Percentiles rank a stretch among this genome's conserved stretches.
These are phyloP conservation scores for Colletotrichum sp. DNA, from an alignment of 2,329 filamentous ascomycete species.

Conservation along the genomic window DNA sequence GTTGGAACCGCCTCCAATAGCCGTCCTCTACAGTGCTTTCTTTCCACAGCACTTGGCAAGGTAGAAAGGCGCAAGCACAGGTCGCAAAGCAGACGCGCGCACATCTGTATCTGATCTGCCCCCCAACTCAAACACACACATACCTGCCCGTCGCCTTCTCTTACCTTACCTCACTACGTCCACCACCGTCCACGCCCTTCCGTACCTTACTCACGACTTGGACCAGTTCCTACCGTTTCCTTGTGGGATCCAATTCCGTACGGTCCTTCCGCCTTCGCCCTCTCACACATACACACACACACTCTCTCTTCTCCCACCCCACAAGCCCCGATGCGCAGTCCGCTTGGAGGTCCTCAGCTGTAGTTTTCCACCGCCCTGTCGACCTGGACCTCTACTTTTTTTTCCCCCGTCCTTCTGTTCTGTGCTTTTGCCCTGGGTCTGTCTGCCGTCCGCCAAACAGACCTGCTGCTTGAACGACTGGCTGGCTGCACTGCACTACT, in stretches of 20 bases:
- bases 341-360: conserved; percentile 10
- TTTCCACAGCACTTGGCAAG: not conserved
- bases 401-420: not conserved
- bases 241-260: not conserved
- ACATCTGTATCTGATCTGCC: conserved; percentile 4
- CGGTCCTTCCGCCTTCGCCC: conserved; percentile 2
- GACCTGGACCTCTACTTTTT: not conserved
- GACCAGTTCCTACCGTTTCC: not conserved
- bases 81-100: conserved; percentile 2
- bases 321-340: conserved; percentile 16
- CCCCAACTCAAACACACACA: conserved; percentile 5
- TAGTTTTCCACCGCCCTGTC: conserved; percentile 12
- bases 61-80: not conserved
- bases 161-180: not conserved
- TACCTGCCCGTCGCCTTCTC: not conserved
- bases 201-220: not conserved
- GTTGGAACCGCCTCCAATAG: not conserved
- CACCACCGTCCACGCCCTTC: not conserved
- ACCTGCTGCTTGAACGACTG: not conserved
- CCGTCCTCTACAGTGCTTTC: not conserved
- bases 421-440: conserved; percentile 2
- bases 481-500: conserved; percentile 1
- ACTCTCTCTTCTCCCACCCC: conserved; percentile 9
- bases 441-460: not conserved
- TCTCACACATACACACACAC: not conserved